Base-by-base conservation (phyloP, 2,329 filamentous ascomycete genomes). In the Graphiopsis chlorocephala region DNA sequence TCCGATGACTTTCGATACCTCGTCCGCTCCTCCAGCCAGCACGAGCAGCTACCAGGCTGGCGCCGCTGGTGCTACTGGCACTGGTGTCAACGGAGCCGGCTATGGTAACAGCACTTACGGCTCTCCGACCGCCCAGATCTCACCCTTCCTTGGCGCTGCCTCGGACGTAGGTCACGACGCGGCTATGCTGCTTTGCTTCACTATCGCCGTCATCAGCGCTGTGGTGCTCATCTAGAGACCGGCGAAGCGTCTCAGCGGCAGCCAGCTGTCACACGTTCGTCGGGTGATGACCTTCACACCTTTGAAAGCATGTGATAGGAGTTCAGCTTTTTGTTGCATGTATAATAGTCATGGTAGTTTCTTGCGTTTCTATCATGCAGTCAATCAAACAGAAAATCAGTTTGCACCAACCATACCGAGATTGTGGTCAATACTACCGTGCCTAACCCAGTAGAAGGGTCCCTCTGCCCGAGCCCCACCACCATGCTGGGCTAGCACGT, bases 211-310 rank as follows among this genome's bases (percentile, higher is more conserved):
- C 23, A 42, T 67, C 61, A 62, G 63, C 31, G 66, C 66, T 29
- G 64, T 69, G 31, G 26, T 69, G 47, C 59, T 70, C 52, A 60
- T 69, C 65, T 70, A 67, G 47, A 63, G 28, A 33, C 20, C 23
- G 1, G 12, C n/a, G 47, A 20, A 26, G 20, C 20, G 14, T 52
- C 25, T 29, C 14, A 26, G 28, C 42, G 17, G 31, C 42, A 59
- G 45, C 56, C 20, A 48, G n/a, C 56, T 23, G 20, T 31, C 52
- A 31, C 20, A 31, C 26, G 20, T 52, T 23, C 29, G 55, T 64
- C 31, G 29, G 55, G 45, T 59, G 53, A 42, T 45, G 55, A 35
- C 62, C 29, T 59, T 53, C 42, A 52, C 62, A 38, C 38, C 23
- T 52, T 25, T 25, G 26, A 56, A 64, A 64, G 62, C 62, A 64